A percentile compares a stretch with the other conserved stretches of the same genome.
Evolutionary conservation across 192 early-diverging fungal genomes (phyloP).

Genomic region (Coemansia sp.): DNA sequence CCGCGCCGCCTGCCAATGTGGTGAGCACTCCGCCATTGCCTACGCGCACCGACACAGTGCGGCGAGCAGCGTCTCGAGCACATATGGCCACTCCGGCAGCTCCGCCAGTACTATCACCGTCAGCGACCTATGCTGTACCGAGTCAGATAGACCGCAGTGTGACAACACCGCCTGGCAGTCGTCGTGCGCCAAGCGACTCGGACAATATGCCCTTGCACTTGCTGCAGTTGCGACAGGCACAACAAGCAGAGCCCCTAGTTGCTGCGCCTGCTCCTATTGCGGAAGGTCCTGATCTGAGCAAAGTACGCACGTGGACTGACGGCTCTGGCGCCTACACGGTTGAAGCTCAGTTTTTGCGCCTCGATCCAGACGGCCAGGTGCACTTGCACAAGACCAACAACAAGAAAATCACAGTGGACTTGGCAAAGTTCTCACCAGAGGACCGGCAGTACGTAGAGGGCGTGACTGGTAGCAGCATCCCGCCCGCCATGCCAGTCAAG

Average conservation of each 20-base stretch:
- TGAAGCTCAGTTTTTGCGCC: conserved; percentile 81
- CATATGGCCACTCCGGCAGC: background rate
- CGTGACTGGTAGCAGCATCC: conserved; percentile 18
- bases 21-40: conserved; percentile 22
- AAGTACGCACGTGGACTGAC: conserved; percentile 92
- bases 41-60: conserved; percentile 35
- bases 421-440: conserved; percentile 79
- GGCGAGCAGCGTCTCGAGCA: conserved; percentile 22
- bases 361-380: conserved; percentile 79
- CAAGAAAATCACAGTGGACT: conserved; percentile 89
- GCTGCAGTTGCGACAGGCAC: conserved; percentile 26
- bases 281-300: conserved; percentile 42
- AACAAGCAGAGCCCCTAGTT: conserved; percentile 3
- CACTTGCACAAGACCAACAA: conserved; percentile 95
- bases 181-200: conserved; percentile 34
- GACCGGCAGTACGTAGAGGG: conserved; percentile 40
- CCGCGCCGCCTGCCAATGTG: background rate
- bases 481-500: conserved; percentile 21
- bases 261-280: background rate
- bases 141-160: background rate
- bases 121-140: background rate
- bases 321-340: conserved; percentile 88
- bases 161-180: background rate
- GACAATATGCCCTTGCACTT: conserved; percentile 52
- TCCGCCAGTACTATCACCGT: background rate